Evolutionary conservation across 2,329 filamentous ascomycete genomes (phyloP), one percentile per base, ranked within the genome.

Genomic region (Sporothrix pallida): DNA sequence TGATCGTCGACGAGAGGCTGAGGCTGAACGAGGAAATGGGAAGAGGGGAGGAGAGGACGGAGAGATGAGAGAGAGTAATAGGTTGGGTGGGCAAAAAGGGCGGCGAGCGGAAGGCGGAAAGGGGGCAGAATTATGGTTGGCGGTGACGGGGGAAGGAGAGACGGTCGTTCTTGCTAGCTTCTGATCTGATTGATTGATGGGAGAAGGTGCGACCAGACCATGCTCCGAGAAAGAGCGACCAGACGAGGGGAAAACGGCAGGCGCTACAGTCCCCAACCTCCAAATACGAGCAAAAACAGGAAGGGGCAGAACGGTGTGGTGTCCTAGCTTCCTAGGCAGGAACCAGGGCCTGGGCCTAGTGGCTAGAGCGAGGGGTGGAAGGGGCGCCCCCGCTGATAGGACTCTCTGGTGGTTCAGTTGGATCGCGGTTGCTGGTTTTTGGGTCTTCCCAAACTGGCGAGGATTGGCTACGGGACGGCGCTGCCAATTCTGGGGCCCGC

Each of bases 101-200:
- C 20, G 73, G 71, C 20, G 46, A 46, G 42, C 50, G 56, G 50
- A 67, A 72, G 71, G 63, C 63, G 58, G 68, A 73, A 75, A 75
- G 71, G 73, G 74, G 75, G 74, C 73, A 75, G 73, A 75, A 75
- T 74, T 52, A 50, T 60, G 73, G 73, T 74, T 71, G 75, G 75
- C 75, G 73, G 73, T 73, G 75, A 73, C 73, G 69, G 70, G 52
- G 26, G 46, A 20, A 26, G 17, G 13, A 48, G 63, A 13, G 37
- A 44, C 13, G 17, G n/a, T 44, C n/a, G 31, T 37, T 37, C 31
- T 7, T 37, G 31, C 31, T 37, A 37, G 31, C 31, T 37, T 37
- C 31, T 37, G 31, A 37, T 37, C 31, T 37, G 31, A 37, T 37
- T 37, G 31, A 37, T 37, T 58, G 68, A 58, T 68, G 72, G 52